phyloP scores from a whole-genome alignment of 352 stramenopile species.

The Phytophthora aleatoria region DNA sequence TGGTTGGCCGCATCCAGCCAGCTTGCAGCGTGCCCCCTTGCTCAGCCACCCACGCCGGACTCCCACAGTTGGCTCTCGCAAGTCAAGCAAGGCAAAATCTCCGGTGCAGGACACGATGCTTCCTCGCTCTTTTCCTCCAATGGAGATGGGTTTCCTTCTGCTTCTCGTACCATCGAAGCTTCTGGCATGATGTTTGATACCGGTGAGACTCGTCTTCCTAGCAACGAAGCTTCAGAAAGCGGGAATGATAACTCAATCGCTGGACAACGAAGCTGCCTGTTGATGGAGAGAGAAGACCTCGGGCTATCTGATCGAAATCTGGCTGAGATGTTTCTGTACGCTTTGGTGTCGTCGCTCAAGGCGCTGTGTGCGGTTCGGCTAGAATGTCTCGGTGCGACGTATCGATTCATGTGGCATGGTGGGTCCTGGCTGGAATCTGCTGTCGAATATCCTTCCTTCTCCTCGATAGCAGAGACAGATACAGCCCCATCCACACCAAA shows the following conservation, averaged over 20 bases:
- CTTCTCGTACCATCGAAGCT: conserved; percentile 39
- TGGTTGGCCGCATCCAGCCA: conserved; percentile 80
- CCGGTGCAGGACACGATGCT: conserved; percentile 64
- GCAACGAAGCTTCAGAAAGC: conserved; percentile 12
- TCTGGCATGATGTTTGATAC: conserved; percentile 52
- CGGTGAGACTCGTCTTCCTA: conserved; percentile 32
- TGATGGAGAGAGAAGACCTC: conserved; percentile 56
- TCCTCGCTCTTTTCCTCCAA: conserved; percentile 30
- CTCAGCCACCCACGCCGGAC: conserved; percentile 52
- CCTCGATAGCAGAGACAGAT: conserved; percentile 2
- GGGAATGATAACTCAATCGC: conserved; percentile 12
- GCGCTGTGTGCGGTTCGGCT: conserved; percentile 54
- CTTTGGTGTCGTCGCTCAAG: conserved; percentile 61
- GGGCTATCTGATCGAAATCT: conserved; percentile 42
- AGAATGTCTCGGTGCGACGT: conserved; percentile 55
- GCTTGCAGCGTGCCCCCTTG: conserved; percentile 61
- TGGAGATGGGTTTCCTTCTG: conserved; percentile 32
- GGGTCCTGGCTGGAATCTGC: conserved; percentile 61
- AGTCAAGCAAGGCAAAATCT: conserved; percentile 81
- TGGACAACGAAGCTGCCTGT: conserved; percentile 32
- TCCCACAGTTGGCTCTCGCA: conserved; percentile 79
- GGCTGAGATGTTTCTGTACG: conserved; percentile 63
- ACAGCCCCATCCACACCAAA: conserved; percentile 27
- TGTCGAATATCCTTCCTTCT: conserved; percentile 50
- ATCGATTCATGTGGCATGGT: conserved; percentile 63